phyloP scores from a whole-genome alignment of 257 asterid species.

The Solanum virginianum region DNA sequence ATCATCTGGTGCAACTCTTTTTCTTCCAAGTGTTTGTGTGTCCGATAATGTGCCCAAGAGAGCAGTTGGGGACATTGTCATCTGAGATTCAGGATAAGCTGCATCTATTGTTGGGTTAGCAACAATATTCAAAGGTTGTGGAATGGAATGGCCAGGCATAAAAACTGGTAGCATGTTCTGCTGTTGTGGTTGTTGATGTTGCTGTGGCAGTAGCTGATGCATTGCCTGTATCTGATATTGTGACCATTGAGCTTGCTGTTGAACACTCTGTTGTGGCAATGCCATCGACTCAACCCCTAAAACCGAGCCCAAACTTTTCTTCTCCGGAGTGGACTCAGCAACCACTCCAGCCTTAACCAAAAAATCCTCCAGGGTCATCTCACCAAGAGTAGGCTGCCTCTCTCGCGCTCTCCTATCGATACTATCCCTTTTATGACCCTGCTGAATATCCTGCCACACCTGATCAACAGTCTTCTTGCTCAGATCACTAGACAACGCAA shows the following conservation, averaged over 20 bases:
- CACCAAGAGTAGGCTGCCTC: conserved; percentile 45
- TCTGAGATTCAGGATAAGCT: conserved; percentile 44
- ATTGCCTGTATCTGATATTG: conserved; percentile 35
- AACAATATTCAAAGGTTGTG: conserved; percentile 34
- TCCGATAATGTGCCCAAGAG: conserved; percentile 59
- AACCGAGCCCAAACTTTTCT: conserved; percentile 14
- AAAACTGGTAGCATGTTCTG: conserved; percentile 26
- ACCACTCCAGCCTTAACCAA: conserved; percentile 93
- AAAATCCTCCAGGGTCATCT: conserved; percentile 83
- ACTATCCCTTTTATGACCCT: conserved; percentile 39
- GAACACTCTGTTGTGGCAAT: conserved; percentile 18
- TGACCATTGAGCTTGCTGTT: conserved; percentile 53
- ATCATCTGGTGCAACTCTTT: conserved; percentile 73
- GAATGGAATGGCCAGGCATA: conserved; percentile 27
- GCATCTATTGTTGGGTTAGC: conserved; percentile 40
- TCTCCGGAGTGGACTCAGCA: conserved; percentile 34
- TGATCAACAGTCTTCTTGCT: conserved; percentile 86
- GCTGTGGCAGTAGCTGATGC: conserved; percentile 25
- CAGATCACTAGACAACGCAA: conserved; percentile 49
- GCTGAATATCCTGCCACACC: conserved; percentile 90
- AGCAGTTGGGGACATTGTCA: conserved; percentile 43
- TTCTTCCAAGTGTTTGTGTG: conserved; percentile 55
- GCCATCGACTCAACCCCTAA: conserved; percentile 23
- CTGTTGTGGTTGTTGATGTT: conserved; percentile 6
- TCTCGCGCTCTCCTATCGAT: conserved; percentile 33